Base-by-base conservation (phyloP, 1,284 basidiomycete genomes). In the Singerocomus inundabilis region DNA sequence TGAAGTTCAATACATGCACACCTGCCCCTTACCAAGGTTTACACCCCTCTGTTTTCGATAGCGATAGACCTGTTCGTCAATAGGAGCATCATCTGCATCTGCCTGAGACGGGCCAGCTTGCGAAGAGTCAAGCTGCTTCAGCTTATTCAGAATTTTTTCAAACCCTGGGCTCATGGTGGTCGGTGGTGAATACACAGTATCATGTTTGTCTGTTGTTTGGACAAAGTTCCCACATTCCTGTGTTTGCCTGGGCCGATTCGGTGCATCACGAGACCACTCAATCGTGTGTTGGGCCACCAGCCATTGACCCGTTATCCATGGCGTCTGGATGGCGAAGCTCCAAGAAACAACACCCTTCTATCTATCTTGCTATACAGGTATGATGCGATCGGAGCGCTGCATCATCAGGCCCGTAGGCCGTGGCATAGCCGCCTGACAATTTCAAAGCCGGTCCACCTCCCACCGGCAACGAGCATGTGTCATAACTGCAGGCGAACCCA, bases 31-130 rank as follows among this genome's bases (percentile, higher is more conserved):
- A 79, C 91, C 91, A 11, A 94, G 79, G 65, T 93, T 94, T 32
- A 93, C 82, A 18, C 91, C 91, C 36, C 84, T 76, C 64, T 93
- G 91, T 64, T 85, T 85, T 39, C 91, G 77, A 68, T 84, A 87
- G 25, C 81, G 78, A 57, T 81, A 84, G 46, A 83, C 58, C 13
- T 57, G 56, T 18, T 66, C 60, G 46, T 67, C 66, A 34, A 18
- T 21, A 33, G 59, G 58, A 34, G 13, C 10, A 16, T 46, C 46
- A 12, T 51, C 53, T 13, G 64, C 5, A 26, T 56, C 38, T 21
- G 49, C 0, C n/a, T n/a, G n/a, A 4, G 47, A 30, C 24, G 44
- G 28, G 9, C 51, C 29, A 2, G 26, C 25, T 24, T 25, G 56
- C 21, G 54, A 35, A 18, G 35, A 29, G 11, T 36, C 45, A 2